These are phyloP conservation scores for Rutstroemia sp. DNA, from an alignment of 2,329 filamentous ascomycete genomes.

Conservation along the genomic window DNA sequence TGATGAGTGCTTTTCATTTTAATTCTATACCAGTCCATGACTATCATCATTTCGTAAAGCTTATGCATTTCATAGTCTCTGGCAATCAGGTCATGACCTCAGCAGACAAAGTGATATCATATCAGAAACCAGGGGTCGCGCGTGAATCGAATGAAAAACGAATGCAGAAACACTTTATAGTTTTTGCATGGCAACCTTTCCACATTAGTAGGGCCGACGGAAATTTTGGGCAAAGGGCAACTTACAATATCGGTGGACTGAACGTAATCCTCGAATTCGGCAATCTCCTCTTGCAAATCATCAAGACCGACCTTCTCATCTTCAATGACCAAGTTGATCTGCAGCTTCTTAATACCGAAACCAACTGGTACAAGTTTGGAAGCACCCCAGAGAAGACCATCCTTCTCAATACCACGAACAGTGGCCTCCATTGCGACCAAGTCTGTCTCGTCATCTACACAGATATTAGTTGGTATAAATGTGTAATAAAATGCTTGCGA, in stretches of 20 bases:
- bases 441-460: conserved; percentile 81
- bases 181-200: conserved; percentile 75
- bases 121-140: conserved; percentile 18
- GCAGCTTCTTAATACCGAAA: conserved; percentile 98
- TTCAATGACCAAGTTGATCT: conserved; percentile 97
- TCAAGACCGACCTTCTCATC: conserved; percentile 89
- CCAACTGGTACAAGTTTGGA: conserved; percentile 85
- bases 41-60: conserved; percentile 22
- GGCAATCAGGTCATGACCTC: conserved; percentile 12
- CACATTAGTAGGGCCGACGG: conserved; percentile 18
- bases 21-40: conserved; percentile 21
- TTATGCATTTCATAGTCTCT: conserved; percentile 7
- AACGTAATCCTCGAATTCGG: conserved; percentile 85
- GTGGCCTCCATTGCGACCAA: conserved; percentile 73
- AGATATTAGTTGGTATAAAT: conserved; percentile 16
- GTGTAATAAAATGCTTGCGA: not conserved
- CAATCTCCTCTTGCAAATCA: conserved; percentile 82
- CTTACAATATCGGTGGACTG: conserved; percentile 83
- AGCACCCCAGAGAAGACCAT: conserved; percentile 93
- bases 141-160: conserved; percentile 8
- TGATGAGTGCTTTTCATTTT: conserved; percentile 19
- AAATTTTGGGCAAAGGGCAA: conserved; percentile 10
- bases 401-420: conserved; percentile 79
- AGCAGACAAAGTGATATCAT: conserved; percentile 21
- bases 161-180: conserved; percentile 50